These are phyloP conservation scores for Naegleria gruberi DNA, from an alignment of 208 protist genomes.

Conservation along the genomic window DNA sequence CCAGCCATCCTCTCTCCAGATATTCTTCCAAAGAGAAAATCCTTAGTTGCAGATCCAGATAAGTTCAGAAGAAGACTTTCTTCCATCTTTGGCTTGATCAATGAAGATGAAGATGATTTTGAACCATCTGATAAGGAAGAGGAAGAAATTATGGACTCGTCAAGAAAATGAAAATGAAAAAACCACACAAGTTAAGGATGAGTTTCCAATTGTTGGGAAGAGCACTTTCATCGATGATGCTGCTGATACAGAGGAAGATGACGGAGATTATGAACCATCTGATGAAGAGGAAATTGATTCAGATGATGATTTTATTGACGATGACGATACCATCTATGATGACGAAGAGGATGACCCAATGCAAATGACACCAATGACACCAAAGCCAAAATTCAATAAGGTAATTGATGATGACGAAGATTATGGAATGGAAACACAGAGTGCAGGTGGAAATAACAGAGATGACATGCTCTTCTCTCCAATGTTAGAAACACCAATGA, in stretches of 20 bases:
- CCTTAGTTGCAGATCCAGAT: neutral
- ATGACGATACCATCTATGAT: neutral
- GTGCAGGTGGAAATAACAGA: neutral
- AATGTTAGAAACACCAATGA: neutral
- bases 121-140: neutral
- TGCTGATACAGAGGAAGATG: neutral
- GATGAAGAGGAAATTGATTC: neutral
- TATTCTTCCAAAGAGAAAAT: neutral
- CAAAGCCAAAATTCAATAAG: neutral
- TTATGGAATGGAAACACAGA: neutral
- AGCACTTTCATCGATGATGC: neutral
- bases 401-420: neutral
- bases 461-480: neutral
- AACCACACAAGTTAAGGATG: neutral
- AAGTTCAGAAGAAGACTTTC: neutral
- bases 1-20: neutral
- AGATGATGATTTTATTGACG: neutral
- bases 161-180: neutral
- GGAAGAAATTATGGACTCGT: neutral
- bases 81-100: neutral
- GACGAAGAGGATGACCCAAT: neutral
- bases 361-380: neutral
- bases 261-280: neutral
- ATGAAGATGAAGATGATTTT: neutral
- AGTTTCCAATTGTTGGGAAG: neutral